Evolutionary conservation across 2,329 filamentous ascomycete genomes (phyloP).

Genomic region (Monosporascus sp.): DNA sequence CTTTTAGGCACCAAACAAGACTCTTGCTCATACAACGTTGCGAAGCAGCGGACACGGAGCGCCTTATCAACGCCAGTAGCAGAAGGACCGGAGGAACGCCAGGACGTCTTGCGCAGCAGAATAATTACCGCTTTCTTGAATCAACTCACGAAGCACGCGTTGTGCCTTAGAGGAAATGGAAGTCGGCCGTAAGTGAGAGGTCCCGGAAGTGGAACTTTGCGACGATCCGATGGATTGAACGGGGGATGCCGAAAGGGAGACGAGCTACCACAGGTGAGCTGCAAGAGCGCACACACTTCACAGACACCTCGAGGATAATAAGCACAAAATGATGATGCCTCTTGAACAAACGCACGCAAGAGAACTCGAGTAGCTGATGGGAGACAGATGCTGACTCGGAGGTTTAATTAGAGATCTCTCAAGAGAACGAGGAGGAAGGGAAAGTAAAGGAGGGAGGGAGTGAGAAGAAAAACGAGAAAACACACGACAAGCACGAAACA

Average conservation of each 20-base stretch:
- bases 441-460: conserved; percentile 20
- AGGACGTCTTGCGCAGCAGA: background rate
- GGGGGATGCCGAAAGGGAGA: conserved; percentile 19
- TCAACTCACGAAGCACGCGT: background rate
- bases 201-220: conserved; percentile 18
- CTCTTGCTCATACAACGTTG: conserved; percentile 18
- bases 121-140: background rate
- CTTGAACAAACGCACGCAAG: conserved; percentile 30
- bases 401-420: background rate
- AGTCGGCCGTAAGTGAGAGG: conserved; percentile 5
- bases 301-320: conserved; percentile 18
- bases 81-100: conserved; percentile 8
- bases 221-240: conserved; percentile 16
- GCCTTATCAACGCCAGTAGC: conserved; percentile 21
- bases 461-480: conserved; percentile 26
- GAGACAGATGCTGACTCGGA: conserved; percentile 27
- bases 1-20: conserved; percentile 48
- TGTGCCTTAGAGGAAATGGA: background rate
- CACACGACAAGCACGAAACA: conserved; percentile 24
- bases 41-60: conserved; percentile 23
- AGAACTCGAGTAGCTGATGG: conserved; percentile 21
- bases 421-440: conserved; percentile 14
- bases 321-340: conserved; percentile 29
- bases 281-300: conserved; percentile 22
- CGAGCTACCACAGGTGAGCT: conserved; percentile 24